These are phyloP conservation scores for Cladosporium halotolerans DNA, from an alignment of 2,329 filamentous ascomycete genomes.

Conservation along the genomic window DNA sequence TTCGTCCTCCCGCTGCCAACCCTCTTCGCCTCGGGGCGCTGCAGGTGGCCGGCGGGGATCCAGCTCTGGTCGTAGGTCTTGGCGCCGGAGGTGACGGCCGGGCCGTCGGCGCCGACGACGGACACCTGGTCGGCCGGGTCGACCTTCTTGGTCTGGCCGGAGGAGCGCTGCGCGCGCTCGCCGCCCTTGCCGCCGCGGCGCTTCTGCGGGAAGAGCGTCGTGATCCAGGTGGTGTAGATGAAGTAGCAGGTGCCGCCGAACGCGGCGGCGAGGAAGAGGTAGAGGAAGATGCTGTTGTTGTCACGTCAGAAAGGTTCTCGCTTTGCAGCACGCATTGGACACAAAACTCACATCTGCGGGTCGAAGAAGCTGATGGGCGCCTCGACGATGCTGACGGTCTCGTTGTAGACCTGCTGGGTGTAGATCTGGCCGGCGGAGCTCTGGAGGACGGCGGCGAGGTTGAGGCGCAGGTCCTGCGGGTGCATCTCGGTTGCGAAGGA, in stretches of 20 bases:
- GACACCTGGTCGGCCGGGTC: conserved; percentile 53
- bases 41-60: conserved; percentile 86
- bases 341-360: conserved; percentile 74
- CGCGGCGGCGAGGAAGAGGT: conserved; percentile 74
- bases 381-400: conserved; percentile 80
- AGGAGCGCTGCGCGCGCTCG: conserved; percentile 58
- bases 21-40: conserved; percentile 67
- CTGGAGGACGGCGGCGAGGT: conserved; percentile 67
- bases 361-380: conserved; percentile 87
- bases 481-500: conserved; percentile 86
- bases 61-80: conserved; percentile 86
- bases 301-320: background rate
- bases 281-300: conserved; percentile 78
- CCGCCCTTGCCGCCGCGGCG: conserved; percentile 53
- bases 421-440: conserved; percentile 62
- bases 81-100: conserved; percentile 61
- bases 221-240: conserved; percentile 97
- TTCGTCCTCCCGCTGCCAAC: conserved; percentile 48
- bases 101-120: conserved; percentile 64
- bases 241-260: conserved; percentile 85
- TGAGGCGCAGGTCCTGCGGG: conserved; percentile 78
- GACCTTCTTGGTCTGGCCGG: conserved; percentile 61
- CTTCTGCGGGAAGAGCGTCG: conserved; percentile 87
- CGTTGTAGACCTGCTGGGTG: conserved; percentile 74
- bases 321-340: background rate